phyloP scores from a whole-genome alignment of 176 grass and related monocot species.

The Puccinellia tenuiflora region DNA sequence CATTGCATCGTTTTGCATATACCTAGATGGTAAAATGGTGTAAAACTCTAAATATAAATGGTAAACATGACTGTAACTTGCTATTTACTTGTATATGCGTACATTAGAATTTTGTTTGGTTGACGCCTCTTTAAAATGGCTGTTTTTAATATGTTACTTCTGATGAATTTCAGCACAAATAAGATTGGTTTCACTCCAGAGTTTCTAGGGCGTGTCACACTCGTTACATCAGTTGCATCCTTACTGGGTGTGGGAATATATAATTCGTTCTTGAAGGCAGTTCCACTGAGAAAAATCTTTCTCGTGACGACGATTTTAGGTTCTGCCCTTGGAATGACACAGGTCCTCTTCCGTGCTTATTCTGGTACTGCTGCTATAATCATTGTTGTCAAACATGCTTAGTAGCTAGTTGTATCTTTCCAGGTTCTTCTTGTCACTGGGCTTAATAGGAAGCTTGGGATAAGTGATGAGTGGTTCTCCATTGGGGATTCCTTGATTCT shows the following conservation, averaged over 20 bases:
- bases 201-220: conserved; percentile 84
- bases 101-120: conserved; percentile 5
- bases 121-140: background rate
- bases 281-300: conserved; percentile 87
- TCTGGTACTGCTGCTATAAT: background rate
- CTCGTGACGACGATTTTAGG: conserved; percentile 70
- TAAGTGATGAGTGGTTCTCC: conserved; percentile 94
- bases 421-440: conserved; percentile 89
- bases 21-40: background rate
- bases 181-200: conserved; percentile 95
- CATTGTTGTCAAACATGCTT: conserved; percentile 23
- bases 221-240: conserved; percentile 91
- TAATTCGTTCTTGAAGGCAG: conserved; percentile 75
- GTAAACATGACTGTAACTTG: background rate
- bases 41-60: background rate
- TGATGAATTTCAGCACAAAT: conserved; percentile 72
- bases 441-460: conserved; percentile 64
- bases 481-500: conserved; percentile 95
- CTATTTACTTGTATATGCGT: background rate
- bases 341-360: conserved; percentile 42
- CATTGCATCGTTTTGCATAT: background rate
- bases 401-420: background rate
- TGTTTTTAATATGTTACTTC: conserved; percentile 25
- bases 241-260: conserved; percentile 84
- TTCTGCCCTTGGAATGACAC: conserved; percentile 88